Conservation (phyloP, 2,329 filamentous ascomycete genomes). For the Colletotrichum kahawae region DNA sequence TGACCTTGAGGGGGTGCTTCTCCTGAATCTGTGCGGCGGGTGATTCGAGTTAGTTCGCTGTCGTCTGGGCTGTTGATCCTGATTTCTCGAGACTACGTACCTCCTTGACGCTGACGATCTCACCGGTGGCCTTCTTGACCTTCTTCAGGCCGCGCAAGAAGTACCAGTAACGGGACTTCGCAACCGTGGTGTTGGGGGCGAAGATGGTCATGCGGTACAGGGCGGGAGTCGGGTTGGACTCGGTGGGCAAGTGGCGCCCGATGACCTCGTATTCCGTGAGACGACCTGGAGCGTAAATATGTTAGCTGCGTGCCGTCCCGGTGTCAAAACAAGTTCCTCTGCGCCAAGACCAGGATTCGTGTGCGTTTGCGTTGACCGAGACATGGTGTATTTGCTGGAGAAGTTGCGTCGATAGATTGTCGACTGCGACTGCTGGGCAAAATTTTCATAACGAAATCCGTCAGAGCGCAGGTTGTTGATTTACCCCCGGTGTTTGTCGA, state of each 20-base stretch:
- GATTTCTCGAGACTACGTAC: slow-evolving; percentile 60
- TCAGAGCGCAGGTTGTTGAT: neutral
- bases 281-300: slow-evolving; percentile 71
- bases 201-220: slow-evolving; percentile 99
- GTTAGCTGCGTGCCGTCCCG: slow-evolving; percentile 33
- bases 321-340: neutral
- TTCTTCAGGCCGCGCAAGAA: slow-evolving; percentile 99
- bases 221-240: slow-evolving; percentile 95
- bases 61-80: neutral
- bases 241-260: slow-evolving; percentile 97
- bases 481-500: neutral
- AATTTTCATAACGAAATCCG: neutral
- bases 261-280: slow-evolving; percentile 99
- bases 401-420: neutral
- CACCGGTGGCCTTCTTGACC: slow-evolving; percentile 99
- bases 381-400: neutral
- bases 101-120: slow-evolving; percentile 97
- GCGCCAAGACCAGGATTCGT: neutral
- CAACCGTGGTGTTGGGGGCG: slow-evolving; percentile 95
- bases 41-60: neutral
- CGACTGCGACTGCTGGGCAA: neutral
- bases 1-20: slow-evolving; percentile 99
- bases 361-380: neutral
- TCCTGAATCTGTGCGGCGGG: slow-evolving; percentile 75
- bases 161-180: slow-evolving; percentile 99